Percentiles rank a stretch among this genome's conserved stretches.
Conservation (phyloP, 2,329 filamentous ascomycete species). For the Colletotrichum liriopes region DNA sequence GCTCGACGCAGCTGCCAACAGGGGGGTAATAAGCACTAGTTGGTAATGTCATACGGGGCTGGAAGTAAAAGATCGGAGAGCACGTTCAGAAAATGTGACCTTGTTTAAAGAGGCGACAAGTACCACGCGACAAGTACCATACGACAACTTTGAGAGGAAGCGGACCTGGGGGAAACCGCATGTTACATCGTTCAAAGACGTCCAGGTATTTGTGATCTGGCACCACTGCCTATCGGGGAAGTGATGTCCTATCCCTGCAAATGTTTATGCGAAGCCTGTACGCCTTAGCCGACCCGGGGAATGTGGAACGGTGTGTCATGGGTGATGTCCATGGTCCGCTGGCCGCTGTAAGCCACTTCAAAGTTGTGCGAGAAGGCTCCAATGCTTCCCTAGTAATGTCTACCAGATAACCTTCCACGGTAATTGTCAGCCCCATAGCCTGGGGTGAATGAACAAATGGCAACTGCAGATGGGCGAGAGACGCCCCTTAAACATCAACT, state of each 20-base stretch:
- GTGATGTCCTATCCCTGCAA: conserved; percentile 13
- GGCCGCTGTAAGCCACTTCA: too few relatives aligned
- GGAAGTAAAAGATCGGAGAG: neutral
- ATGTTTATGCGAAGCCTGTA: neutral
- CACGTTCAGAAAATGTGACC: neutral
- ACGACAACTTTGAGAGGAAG: neutral
- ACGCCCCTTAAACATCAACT: too few relatives aligned
- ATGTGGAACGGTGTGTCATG: neutral
- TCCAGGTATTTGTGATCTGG: neutral
- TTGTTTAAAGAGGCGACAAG: neutral
- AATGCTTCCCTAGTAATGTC: neutral
- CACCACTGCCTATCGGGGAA: conserved; percentile 7
- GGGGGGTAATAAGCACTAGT: neutral
- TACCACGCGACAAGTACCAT: neutral
- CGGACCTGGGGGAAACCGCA: neutral
- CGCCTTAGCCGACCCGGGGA: neutral
- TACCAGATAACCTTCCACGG: neutral
- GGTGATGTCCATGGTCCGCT: neutral
- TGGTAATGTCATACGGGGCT: neutral
- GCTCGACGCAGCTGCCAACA: neutral
- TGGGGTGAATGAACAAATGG: neutral
- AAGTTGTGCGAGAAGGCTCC: neutral
- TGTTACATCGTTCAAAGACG: conserved; percentile 8
- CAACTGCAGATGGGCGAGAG: neutral
- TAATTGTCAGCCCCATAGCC: too few relatives aligned